These are phyloP conservation scores for Chlamydomonas eustigma DNA, from an alignment of 139 green algal genomes.

Conservation along the genomic window DNA sequence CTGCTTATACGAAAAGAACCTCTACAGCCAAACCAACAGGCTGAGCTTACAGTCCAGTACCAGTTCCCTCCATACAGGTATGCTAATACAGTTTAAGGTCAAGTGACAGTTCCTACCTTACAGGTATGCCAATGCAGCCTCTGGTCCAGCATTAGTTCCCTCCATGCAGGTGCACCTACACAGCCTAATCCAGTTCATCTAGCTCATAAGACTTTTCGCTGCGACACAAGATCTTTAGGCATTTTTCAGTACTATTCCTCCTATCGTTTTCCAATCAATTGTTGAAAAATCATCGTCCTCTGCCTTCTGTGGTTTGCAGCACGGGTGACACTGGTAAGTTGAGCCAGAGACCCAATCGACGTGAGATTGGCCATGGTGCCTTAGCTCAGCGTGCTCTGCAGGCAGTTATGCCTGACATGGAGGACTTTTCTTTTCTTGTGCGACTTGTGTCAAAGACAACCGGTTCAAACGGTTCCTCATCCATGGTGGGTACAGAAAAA, in stretches of 20 bases:
- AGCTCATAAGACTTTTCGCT: no score
- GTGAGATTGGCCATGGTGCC: slow-evolving; percentile 45
- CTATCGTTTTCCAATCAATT: no score
- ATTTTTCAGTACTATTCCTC: no score
- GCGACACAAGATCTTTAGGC: no score
- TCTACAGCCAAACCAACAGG: slow-evolving; percentile 10
- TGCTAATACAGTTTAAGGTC: no score
- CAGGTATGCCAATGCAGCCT: no score
- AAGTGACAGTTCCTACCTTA: no score
- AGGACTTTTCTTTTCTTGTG: slow-evolving; percentile 62
- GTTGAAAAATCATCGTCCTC: no score
- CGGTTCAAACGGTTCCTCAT: slow-evolving; percentile 46
- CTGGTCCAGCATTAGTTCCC: no score
- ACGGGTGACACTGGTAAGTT: slow-evolving; percentile 22
- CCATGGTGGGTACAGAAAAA: slow-evolving; percentile 30
- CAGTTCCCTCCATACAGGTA: slow-evolving; percentile 6
- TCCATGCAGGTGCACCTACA: no score
- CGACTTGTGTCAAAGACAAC: slow-evolving; percentile 58
- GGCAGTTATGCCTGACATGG: slow-evolving; percentile 20
- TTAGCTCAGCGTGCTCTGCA: slow-evolving; percentile 23
- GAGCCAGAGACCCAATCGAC: slow-evolving; percentile 5
- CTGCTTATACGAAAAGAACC: background rate
- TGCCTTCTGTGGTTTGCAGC: background rate
- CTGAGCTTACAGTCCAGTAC: slow-evolving; percentile 31
- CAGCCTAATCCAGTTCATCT: no score